Evolutionary conservation across 2,329 filamentous ascomycete species (phyloP), one percentile per base, ranked within the genome.

Genomic region (Fusarium begoniae): DNA sequence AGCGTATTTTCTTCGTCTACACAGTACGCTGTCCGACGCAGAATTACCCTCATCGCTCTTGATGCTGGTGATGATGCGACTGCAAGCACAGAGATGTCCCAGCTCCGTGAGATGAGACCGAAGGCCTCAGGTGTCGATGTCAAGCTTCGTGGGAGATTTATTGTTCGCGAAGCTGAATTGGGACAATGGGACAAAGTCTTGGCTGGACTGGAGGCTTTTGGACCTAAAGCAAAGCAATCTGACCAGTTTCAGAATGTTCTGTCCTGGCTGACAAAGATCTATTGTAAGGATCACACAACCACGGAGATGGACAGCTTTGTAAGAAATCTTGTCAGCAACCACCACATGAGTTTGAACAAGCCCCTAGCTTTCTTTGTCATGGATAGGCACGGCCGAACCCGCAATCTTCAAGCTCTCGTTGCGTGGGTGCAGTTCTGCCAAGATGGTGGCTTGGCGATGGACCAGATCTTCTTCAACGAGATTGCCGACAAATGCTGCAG

Each of bases 361-460:
- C 68, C 76, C 20, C 79, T 82, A 63, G 77, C 79, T 6, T 78
- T 79, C 60, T 62, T 75, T 14, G 78, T 83, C 8, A 69, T 83
- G 41, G 79, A 82, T 20, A 67, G 65, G 11, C 75, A 83, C 59
- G 79, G 80, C 14, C 70, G 77, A 26, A 76, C 66, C n/a, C 80
- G 78, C 18, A 75, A 82, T 30, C 51, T 77, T 3, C 72, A 80
- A 10, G 64, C 71, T 3, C 76, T 81, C 51, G 69, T 79, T 45
- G 61, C 70, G 2, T 83, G 82, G 82, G 72, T 83, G 4, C 73
- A 78, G 24, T 83, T 81, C 45, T 83, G 81, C 48, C 65, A 74
- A 35, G 70, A 77, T 15, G 71, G 72, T 32, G 80, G 80, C 6
- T 63, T 82, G 18, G 66, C 72, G 37, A 73, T 80, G 54, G 77